phyloP scores from a whole-genome alignment of 495 filamentous ascomycete species.

The Oidiodendron maius region DNA sequence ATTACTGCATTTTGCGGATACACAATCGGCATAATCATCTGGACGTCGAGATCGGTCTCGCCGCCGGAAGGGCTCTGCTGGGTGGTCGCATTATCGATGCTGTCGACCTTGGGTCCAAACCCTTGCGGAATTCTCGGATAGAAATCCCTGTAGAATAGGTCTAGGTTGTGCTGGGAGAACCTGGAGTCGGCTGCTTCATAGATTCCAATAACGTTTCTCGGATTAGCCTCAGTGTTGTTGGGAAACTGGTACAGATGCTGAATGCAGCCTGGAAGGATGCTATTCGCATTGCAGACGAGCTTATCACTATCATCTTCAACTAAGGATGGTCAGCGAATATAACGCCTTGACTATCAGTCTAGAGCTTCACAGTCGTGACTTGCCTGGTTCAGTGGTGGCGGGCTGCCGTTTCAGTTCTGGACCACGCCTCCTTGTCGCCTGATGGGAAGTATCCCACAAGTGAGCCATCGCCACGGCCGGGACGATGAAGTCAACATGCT shows the following conservation, averaged over 20 bases:
- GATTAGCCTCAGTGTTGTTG: conserved; percentile 2
- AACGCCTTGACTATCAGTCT: too few species aligned
- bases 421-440: too few species aligned
- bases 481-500: too few species aligned
- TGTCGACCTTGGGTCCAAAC: conserved; percentile 9
- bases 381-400: too few species aligned
- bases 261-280: conserved; percentile 12
- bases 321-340: too few species aligned
- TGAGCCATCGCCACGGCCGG: too few species aligned
- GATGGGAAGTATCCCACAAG: too few species aligned
- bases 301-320: too few species aligned
- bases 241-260: conserved; percentile 22
- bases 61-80: background rate
- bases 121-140: conserved; percentile 24
- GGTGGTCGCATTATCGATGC: background rate
- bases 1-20: conserved; percentile 11
- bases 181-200: conserved; percentile 26
- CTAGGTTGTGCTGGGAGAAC: conserved; percentile 48
- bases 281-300: too few species aligned
- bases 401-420: too few species aligned
- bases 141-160: conserved; percentile 51
- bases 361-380: too few species aligned
- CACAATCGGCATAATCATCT: conserved; percentile 4
- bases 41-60: conserved; percentile 10
- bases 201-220: conserved; percentile 26